A percentile compares a stretch with the other conserved stretches of the same genome.
These are phyloP conservation scores for Myxozyma mucilagina DNA, from an alignment of 805 yeast genomes.

Conservation along the genomic window DNA sequence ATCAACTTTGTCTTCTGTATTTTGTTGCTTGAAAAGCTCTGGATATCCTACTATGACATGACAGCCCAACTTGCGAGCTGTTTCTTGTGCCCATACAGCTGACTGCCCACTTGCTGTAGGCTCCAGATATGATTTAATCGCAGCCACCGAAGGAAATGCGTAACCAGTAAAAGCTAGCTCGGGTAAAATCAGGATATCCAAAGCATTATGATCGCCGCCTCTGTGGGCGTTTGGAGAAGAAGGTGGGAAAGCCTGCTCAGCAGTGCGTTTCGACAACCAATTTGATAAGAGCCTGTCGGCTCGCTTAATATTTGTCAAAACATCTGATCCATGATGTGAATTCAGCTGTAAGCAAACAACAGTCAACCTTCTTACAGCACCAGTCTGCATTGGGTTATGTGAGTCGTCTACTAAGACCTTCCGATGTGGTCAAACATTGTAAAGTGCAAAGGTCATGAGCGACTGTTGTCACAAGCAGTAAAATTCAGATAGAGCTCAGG, in stretches of 20 bases:
- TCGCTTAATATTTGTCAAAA: conserved; percentile 9
- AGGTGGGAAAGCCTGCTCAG: neutral
- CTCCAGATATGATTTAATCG: conserved; percentile 62
- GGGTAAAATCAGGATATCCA: conserved; percentile 74
- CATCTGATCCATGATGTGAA: conserved; percentile 23
- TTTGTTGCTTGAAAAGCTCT: conserved; percentile 43
- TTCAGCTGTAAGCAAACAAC: conserved; percentile 26
- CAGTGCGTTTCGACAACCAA: neutral
- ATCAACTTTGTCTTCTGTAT: neutral
- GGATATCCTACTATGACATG: conserved; percentile 72
- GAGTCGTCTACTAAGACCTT: too few relatives aligned
- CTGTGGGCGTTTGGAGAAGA: neutral
- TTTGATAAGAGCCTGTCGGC: conserved; percentile 16
- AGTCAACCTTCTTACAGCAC: conserved; percentile 6
- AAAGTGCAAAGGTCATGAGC: too few relatives aligned
- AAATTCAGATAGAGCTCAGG: too few relatives aligned
- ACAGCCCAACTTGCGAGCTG: conserved; percentile 26
- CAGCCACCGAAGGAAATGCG: conserved; percentile 53
- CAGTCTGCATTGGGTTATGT: neutral
- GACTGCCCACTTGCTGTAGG: conserved; percentile 49
- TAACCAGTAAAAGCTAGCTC: conserved; percentile 78
- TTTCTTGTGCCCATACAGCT: conserved; percentile 55
- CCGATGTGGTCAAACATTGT: too few relatives aligned
- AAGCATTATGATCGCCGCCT: neutral
- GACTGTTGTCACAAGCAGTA: too few relatives aligned